phyloP scores from a whole-genome alignment of 2,329 filamentous ascomycete genomes.

The Aspergillus unguis region DNA sequence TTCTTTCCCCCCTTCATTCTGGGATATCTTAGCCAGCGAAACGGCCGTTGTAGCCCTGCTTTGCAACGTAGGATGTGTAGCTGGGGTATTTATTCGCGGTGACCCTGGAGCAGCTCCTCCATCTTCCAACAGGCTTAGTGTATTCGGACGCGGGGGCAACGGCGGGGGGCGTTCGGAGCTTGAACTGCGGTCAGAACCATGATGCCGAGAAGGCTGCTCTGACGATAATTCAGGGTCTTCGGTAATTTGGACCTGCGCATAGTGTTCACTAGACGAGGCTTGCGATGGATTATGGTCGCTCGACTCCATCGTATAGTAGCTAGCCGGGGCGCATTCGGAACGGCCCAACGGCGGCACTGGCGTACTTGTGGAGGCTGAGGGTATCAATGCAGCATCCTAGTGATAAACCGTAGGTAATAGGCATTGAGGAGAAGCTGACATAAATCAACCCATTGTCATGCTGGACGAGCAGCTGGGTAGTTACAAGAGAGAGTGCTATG shows the following conservation, averaged over 20 bases:
- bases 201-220: slow-evolving; percentile 17
- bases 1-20: slow-evolving; percentile 65
- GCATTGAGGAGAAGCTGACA: not conserved
- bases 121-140: slow-evolving; percentile 35
- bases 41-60: slow-evolving; percentile 80
- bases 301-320: slow-evolving; percentile 8
- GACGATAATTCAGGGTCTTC: slow-evolving; percentile 8
- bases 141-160: slow-evolving; percentile 46
- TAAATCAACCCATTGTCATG: slow-evolving; percentile 1
- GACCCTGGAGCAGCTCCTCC: slow-evolving; percentile 32
- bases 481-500: not conserved
- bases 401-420: not conserved
- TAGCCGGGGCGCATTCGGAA: slow-evolving; percentile 12
- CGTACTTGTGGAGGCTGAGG: not conserved
- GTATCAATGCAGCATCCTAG: slow-evolving; percentile 3
- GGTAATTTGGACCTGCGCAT: not conserved
- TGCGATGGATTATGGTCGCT: slow-evolving; percentile 9
- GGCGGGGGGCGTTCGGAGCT: slow-evolving; percentile 41
- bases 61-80: slow-evolving; percentile 38
- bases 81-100: slow-evolving; percentile 24
- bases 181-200: slow-evolving; percentile 18
- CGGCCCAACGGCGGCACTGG: not conserved
- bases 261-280: slow-evolving; percentile 1
- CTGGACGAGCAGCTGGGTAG: not conserved
- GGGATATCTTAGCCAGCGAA: slow-evolving; percentile 76